Conservation (phyloP, 306 rosid genomes). For the Castanopsis chinensis region DNA sequence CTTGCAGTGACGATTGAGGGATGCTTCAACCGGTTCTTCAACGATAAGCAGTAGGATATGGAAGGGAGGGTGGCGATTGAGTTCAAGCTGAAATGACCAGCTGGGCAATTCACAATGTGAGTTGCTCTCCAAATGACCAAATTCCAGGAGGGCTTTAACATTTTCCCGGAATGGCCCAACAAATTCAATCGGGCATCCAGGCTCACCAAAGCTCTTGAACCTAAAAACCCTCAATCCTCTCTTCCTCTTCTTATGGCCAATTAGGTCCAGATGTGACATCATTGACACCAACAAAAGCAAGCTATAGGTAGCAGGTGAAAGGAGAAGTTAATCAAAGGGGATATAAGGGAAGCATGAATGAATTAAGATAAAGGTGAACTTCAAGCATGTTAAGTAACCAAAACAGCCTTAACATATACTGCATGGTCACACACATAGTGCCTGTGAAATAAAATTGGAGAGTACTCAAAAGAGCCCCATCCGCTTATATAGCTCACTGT, state of each 20-base stretch:
- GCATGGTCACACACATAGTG: constrained; percentile 51
- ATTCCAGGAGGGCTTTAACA: constrained; percentile 61
- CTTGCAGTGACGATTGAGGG: constrained; percentile 56
- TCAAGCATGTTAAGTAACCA: constrained; percentile 30
- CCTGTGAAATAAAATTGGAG: constrained; percentile 55
- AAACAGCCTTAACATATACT: constrained; percentile 14
- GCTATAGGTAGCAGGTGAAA: background rate
- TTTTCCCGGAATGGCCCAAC: constrained; percentile 63
- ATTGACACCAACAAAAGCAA: background rate
- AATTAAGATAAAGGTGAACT: background rate
- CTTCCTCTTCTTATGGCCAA: constrained; percentile 67
- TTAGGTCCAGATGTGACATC: constrained; percentile 60
- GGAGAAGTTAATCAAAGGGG: background rate
- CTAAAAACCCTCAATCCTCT: constrained; percentile 73
- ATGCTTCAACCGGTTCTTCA: constrained; percentile 58
- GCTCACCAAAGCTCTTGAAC: constrained; percentile 77
- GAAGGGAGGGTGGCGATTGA: constrained; percentile 70
- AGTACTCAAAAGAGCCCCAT: constrained; percentile 33
- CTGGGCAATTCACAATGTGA: constrained; percentile 45
- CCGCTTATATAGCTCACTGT: constrained; percentile 28
- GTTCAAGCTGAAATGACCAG: constrained; percentile 87
- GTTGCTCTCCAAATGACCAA: constrained; percentile 56
- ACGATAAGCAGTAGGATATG: constrained; percentile 61
- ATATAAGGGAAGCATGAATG: background rate
- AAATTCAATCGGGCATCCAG: constrained; percentile 64